These are phyloP conservation scores for Diplodia seriata DNA, from an alignment of 2,329 filamentous ascomycete species.

Conservation along the genomic window DNA sequence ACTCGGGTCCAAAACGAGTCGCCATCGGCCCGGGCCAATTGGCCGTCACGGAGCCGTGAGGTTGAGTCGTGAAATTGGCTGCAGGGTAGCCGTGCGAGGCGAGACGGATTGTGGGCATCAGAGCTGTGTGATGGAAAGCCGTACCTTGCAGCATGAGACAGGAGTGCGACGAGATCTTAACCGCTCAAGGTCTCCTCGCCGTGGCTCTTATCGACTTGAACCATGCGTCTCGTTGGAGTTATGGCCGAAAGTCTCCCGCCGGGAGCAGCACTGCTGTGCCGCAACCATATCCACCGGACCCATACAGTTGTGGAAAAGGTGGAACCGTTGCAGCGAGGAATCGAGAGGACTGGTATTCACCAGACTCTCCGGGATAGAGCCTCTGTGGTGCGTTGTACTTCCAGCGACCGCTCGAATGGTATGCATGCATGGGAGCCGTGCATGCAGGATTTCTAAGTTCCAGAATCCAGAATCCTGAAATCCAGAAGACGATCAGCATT, in stretches of 20 bases:
- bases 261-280: not conserved
- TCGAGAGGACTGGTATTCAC: too few species aligned
- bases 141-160: constrained; percentile 1
- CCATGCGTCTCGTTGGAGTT: too few species aligned
- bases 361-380: too few species aligned
- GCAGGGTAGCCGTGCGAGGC: not conserved
- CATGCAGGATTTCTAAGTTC: too few species aligned
- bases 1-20: not conserved
- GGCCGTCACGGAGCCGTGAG: not conserved
- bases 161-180: not conserved
- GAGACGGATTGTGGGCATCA: not conserved
- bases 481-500: not conserved
- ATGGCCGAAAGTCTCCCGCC: not conserved
- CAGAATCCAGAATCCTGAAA: not conserved
- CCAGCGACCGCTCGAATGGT: not conserved
- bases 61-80: not conserved
- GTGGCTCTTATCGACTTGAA: not conserved
- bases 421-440: not conserved
- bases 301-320: not conserved
- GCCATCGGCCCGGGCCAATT: not conserved
- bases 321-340: not conserved
- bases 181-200: not conserved
- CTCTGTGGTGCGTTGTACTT: too few species aligned
- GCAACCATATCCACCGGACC: not conserved
- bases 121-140: not conserved